Conservation (phyloP, 2,329 filamentous ascomycete species). For the Acrocalymma vagum region DNA sequence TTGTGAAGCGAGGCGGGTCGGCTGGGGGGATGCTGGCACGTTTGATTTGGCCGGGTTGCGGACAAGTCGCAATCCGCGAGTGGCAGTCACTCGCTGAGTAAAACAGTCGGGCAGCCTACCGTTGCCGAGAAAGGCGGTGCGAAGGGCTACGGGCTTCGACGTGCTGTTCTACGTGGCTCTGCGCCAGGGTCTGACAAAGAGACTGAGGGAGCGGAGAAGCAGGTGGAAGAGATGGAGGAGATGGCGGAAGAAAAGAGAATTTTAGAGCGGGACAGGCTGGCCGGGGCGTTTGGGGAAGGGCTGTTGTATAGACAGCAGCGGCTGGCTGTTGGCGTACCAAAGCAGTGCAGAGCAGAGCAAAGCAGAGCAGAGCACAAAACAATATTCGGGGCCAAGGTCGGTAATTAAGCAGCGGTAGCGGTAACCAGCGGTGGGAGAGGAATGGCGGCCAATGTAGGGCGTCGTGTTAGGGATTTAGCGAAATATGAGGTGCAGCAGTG, state of each 20-base stretch:
- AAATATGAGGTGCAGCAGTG: not conserved
- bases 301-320: no score
- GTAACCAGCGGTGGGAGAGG: not conserved
- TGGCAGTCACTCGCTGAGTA: slow-evolving; percentile 20
- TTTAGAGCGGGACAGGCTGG: no score
- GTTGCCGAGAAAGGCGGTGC: slow-evolving; percentile 16
- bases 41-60: slow-evolving; percentile 14
- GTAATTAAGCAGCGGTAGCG: slow-evolving; percentile 1
- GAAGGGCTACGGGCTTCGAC: slow-evolving; percentile 31
- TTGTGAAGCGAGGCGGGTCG: slow-evolving; percentile 25
- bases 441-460: no score
- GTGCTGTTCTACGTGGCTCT: no score
- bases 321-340: no score
- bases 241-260: no score
- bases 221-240: no score
- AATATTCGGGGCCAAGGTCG: no score
- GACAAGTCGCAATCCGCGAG: slow-evolving; percentile 19
- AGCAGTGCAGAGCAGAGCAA: no score
- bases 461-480: slow-evolving; percentile 21
- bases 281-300: no score
- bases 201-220: not conserved
- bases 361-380: no score
- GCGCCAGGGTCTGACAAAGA: no score
- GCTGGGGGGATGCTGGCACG: slow-evolving; percentile 13
- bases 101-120: slow-evolving; percentile 12